phyloP scores from a whole-genome alignment of 805 yeast genomes.

The Wickerhamomyces queroliae region DNA sequence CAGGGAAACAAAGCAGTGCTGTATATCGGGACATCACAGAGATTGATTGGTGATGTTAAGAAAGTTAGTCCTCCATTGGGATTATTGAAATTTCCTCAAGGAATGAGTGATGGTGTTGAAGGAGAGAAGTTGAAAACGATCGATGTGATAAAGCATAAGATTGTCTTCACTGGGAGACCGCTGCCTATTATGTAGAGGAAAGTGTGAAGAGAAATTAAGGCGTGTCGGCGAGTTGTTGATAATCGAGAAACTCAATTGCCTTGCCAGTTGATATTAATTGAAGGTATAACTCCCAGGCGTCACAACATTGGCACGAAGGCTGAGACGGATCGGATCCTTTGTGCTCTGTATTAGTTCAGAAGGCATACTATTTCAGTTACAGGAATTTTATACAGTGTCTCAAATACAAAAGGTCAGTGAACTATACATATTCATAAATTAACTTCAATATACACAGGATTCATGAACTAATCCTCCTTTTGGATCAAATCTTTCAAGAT shows the following conservation, averaged over 20 bases:
- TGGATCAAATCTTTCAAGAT: slow-evolving; percentile 15
- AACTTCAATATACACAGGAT: no score
- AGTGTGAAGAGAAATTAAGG: background rate
- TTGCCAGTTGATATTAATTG: no score
- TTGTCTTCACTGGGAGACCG: slow-evolving; percentile 64
- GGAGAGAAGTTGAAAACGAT: slow-evolving; percentile 43
- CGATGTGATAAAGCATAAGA: slow-evolving; percentile 53
- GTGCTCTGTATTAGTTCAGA: no score
- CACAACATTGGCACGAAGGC: no score
- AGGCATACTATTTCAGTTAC: no score
- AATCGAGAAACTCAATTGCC: no score
- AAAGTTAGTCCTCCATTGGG: slow-evolving; percentile 62
- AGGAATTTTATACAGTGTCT: background rate
- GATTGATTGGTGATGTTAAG: slow-evolving; percentile 57
- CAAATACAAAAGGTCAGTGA: background rate
- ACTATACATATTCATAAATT: background rate
- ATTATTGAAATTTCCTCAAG: slow-evolving; percentile 40
- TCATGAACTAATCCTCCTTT: background rate
- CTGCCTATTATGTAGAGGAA: slow-evolving; percentile 64
- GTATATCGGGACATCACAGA: slow-evolving; percentile 62
- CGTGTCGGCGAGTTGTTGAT: no score
- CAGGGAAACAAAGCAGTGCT: slow-evolving; percentile 47
- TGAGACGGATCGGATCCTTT: no score
- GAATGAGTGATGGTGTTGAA: slow-evolving; percentile 15
- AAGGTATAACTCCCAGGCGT: no score